Evolutionary conservation across 805 yeast genomes (phyloP).

Genomic region (Candida namnaoensis): DNA sequence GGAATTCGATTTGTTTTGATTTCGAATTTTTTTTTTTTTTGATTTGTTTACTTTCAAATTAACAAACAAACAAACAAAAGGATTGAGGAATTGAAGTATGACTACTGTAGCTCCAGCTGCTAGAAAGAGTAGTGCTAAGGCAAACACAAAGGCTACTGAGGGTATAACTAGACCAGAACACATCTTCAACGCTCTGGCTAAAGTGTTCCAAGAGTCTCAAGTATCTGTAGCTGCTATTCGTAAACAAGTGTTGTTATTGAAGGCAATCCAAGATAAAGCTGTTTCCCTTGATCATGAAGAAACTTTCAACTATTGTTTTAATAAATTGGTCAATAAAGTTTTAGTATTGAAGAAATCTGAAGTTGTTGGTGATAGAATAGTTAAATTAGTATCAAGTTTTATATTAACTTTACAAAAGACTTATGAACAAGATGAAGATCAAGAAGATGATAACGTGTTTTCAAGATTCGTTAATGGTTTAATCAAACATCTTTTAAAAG

Average conservation of each 20-base stretch:
- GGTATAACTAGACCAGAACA: conserved; percentile 22
- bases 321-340: conserved; percentile 53
- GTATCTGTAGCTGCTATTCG: conserved; percentile 65
- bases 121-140: conserved; percentile 2
- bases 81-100: not conserved
- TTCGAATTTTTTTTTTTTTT: not conserved
- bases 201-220: conserved; percentile 78
- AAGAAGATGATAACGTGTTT: conserved; percentile 31
- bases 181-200: conserved; percentile 43
- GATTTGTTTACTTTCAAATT: not conserved
- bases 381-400: conserved; percentile 56
- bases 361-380: conserved; percentile 64
- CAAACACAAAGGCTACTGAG: conserved; percentile 8
- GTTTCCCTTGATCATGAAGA: conserved; percentile 42
- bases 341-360: conserved; percentile 65
- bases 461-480: conserved; percentile 50
- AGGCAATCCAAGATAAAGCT: conserved; percentile 49
- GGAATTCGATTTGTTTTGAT: not conserved
- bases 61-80: not conserved
- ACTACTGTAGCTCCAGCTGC: no score
- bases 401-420: conserved; percentile 36
- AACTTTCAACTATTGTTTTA: conserved; percentile 51
- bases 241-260: conserved; percentile 58
- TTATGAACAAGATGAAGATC: conserved; percentile 22
- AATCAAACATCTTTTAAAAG: conserved; percentile 63